These are phyloP conservation scores for Penicillium longicatenatum DNA, from an alignment of 495 filamentous ascomycete genomes.

Conservation along the genomic window DNA sequence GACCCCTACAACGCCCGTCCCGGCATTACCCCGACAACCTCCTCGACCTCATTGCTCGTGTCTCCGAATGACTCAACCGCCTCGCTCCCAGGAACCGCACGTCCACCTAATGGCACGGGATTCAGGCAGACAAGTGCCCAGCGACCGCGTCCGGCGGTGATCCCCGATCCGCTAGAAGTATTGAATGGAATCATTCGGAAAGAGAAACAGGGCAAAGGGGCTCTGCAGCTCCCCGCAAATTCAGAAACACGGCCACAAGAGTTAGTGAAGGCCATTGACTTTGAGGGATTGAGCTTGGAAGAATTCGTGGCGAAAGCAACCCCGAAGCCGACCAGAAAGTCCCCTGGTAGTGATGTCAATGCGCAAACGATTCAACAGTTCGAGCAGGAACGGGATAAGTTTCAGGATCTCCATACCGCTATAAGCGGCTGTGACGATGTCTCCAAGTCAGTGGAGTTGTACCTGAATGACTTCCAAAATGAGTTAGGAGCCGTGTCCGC, in stretches of 20 bases:
- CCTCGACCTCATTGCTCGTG: slow-evolving; percentile 66
- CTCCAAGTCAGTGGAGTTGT: slow-evolving; percentile 86
- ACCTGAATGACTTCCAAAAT: slow-evolving; percentile 87
- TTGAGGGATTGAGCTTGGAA: slow-evolving; percentile 71
- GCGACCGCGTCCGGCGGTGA: slow-evolving; percentile 49
- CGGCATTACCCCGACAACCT: slow-evolving; percentile 61
- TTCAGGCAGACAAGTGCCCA: slow-evolving; percentile 57
- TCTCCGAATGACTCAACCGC: slow-evolving; percentile 69
- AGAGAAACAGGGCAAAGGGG: slow-evolving; percentile 22
- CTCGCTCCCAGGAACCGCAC: slow-evolving; percentile 64
- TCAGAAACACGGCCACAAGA: slow-evolving; percentile 39
- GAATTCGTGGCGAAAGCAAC: slow-evolving; percentile 62
- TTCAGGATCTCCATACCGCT: slow-evolving; percentile 86
- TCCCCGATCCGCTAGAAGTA: slow-evolving; percentile 71
- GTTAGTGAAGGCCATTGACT: slow-evolving; percentile 70
- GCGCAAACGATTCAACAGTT: slow-evolving; percentile 78
- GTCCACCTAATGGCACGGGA: slow-evolving; percentile 64
- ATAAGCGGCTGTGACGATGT: slow-evolving; percentile 92
- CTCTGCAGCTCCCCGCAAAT: slow-evolving; percentile 12
- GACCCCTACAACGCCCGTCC: slow-evolving; percentile 55
- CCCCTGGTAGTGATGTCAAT: slow-evolving; percentile 52
- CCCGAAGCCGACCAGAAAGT: slow-evolving; percentile 28
- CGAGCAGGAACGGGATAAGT: slow-evolving; percentile 83
- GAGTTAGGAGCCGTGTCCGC: slow-evolving; percentile 89
- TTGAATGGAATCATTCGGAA: slow-evolving; percentile 71